Percentiles rank a stretch among this genome's conserved stretches.
These are phyloP conservation scores for Ophiostoma sp. DNA, from an alignment of 2,329 filamentous ascomycete species.

Conservation along the genomic window DNA sequence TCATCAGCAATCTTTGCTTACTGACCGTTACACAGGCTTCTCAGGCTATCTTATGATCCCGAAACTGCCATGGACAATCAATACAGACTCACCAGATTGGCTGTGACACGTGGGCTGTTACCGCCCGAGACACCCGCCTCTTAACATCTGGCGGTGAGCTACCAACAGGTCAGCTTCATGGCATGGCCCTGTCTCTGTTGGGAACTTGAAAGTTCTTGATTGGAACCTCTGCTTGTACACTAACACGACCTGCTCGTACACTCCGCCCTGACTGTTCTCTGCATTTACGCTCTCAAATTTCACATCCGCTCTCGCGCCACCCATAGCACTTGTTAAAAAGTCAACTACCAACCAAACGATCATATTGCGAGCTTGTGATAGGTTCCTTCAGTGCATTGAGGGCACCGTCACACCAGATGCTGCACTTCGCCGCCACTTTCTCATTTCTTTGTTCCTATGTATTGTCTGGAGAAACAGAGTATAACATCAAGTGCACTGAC, in stretches of 20 bases:
- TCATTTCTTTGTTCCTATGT: neutral
- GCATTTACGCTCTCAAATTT: no score
- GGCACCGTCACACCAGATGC: conserved; percentile 20
- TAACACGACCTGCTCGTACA: no score
- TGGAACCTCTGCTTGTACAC: no score
- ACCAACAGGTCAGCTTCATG: neutral
- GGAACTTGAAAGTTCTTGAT: neutral
- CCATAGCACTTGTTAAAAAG: neutral
- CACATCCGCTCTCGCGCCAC: neutral
- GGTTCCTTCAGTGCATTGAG: neutral
- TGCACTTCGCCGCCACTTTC: conserved; percentile 20
- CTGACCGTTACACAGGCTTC: neutral
- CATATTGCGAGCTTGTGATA: neutral
- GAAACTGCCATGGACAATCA: neutral
- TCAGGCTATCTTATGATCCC: neutral
- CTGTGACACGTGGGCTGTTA: neutral
- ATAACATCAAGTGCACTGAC: neutral
- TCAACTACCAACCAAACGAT: neutral
- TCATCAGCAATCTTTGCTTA: neutral
- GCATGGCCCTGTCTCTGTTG: no score
- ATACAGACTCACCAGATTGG: neutral
- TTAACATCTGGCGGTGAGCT: conserved; percentile 16
- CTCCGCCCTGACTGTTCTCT: no score
- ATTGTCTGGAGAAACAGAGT: neutral
- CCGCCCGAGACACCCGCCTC: conserved; percentile 13